phyloP scores from a whole-genome alignment of 306 rosid species.

The Notholithocarpus densiflorus region DNA sequence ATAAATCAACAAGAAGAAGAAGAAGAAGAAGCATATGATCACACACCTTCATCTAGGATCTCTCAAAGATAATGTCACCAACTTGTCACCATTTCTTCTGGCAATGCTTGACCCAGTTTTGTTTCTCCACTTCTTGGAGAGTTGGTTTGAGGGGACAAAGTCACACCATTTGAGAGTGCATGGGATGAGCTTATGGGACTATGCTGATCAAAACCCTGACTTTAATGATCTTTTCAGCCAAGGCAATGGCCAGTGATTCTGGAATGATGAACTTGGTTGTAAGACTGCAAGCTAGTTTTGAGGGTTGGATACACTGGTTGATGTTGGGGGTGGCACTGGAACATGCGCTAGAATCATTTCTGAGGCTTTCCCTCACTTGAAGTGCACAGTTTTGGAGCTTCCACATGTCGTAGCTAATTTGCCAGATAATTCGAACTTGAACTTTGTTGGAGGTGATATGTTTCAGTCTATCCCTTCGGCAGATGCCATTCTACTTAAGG shows the following conservation, averaged over 20 bases:
- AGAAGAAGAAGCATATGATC: conserved; percentile 27
- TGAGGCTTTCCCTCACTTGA: conserved; percentile 42
- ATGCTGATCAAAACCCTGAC: conserved; percentile 14
- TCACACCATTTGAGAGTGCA: conserved; percentile 26
- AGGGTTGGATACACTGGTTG: conserved; percentile 34
- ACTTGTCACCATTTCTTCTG: neutral
- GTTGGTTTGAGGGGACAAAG: conserved; percentile 27
- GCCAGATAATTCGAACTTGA: conserved; percentile 30
- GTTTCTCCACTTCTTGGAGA: conserved; percentile 14
- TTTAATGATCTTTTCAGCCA: conserved; percentile 10
- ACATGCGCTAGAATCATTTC: conserved; percentile 23
- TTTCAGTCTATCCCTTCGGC: too few species aligned
- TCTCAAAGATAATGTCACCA: conserved; percentile 17
- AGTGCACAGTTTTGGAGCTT: conserved; percentile 47
- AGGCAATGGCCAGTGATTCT: conserved; percentile 49
- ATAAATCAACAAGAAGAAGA: neutral
- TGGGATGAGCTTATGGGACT: conserved; percentile 37
- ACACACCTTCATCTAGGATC: conserved; percentile 49
- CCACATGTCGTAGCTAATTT: conserved; percentile 44
- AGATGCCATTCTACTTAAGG: too few species aligned
- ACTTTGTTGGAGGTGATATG: conserved; percentile 34
- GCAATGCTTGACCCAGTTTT: neutral
- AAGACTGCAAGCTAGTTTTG: conserved; percentile 37
- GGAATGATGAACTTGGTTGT: conserved; percentile 35
- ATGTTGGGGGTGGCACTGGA: conserved; percentile 49